Evolutionary conservation across 192 early-diverging fungal genomes (phyloP), one percentile per base, ranked within the genome.

Genomic region (Backusella morwellensis): DNA sequence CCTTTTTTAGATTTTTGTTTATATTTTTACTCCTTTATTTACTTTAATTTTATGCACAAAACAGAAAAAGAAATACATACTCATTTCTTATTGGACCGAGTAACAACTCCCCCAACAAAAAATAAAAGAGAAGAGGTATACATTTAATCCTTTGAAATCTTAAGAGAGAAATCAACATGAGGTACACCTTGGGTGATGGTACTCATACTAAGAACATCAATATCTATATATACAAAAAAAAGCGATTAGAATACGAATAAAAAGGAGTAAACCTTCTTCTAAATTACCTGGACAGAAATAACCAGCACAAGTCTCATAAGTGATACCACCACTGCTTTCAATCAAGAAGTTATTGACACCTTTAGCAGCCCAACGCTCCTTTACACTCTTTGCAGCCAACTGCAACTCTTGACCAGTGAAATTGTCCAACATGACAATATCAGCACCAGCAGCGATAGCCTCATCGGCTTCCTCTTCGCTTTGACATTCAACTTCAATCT

Each of bases 371-470:
- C 93, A 96, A 59, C 89, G 82, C 52, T 93, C 78, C 80, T 97
- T 97, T 77, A 99, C 84, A 42, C 83, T 92, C 70, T 81, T 82
- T 1, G 95, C 95, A 35, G 91, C 89, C 0, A 75, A 34, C 75
- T 88, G 86, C 74, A 99, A 85, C 0, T 81, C 87, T 3, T 89
- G 88, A 1, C 93, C 92, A 34, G 92, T 84, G 79, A 96, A 96
- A 82, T 99, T 99, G 78, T 99, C 98, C 36, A 99, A 83, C 98
- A 99, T 99, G 77, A 99, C 89, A 80, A 99, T 93, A 78, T 99
- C 96, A 6, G 98, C 98, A 17, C 98, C 98, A 17, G 96, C 97
- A 47, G 85, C 90, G 79, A 99, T 96, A 19, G 98, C 98, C 82
- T 99, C 98, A 79, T 95, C 89, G 0, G 98, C 98, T 73, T 99